These are phyloP conservation scores for Pyrenopolyporus hunteri DNA, from an alignment of 495 filamentous ascomycete species.

Conservation along the genomic window DNA sequence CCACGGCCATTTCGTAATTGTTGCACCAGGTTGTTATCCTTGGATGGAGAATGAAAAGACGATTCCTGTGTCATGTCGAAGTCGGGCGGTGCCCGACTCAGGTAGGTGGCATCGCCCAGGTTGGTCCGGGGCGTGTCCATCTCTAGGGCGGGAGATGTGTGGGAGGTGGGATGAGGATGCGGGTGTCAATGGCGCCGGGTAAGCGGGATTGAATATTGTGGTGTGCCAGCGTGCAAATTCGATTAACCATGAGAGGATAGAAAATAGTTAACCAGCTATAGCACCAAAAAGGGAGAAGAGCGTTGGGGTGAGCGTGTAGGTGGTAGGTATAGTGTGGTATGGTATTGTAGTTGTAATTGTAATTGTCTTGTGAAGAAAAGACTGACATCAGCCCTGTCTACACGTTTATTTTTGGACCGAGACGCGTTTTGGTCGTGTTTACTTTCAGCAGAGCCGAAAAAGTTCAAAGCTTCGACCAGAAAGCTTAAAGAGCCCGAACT, in stretches of 20 bases:
- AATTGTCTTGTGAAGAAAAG: constrained; percentile 2
- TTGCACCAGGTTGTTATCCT: constrained; percentile 74
- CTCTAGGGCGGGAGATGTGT: constrained; percentile 23
- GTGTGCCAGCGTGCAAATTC: constrained; percentile 6
- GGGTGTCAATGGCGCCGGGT: constrained; percentile 18
- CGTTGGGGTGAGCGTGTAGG: not conserved
- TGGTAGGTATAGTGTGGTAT: too few species aligned
- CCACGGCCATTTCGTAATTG: constrained; percentile 66
- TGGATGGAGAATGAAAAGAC: constrained; percentile 84
- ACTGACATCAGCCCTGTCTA: not conserved
- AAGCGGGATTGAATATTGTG: constrained; percentile 29
- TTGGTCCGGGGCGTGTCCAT: constrained; percentile 82
- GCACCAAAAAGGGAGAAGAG: not conserved
- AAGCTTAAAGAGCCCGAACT: not conserved
- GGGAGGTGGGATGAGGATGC: constrained; percentile 21
- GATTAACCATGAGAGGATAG: constrained; percentile 24
- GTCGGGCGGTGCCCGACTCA: constrained; percentile 69
- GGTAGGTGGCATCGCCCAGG: constrained; percentile 77
- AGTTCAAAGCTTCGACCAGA: not conserved
- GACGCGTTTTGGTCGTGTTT: constrained; percentile 14
- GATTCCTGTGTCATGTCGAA: constrained; percentile 81
- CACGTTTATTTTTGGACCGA: not conserved
- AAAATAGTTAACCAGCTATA: constrained; percentile 15
- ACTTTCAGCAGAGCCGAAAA: not conserved
- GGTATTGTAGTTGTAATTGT: not conserved